Conservation (phyloP, 257 asterid genomes). For the Fraxinus americana region DNA sequence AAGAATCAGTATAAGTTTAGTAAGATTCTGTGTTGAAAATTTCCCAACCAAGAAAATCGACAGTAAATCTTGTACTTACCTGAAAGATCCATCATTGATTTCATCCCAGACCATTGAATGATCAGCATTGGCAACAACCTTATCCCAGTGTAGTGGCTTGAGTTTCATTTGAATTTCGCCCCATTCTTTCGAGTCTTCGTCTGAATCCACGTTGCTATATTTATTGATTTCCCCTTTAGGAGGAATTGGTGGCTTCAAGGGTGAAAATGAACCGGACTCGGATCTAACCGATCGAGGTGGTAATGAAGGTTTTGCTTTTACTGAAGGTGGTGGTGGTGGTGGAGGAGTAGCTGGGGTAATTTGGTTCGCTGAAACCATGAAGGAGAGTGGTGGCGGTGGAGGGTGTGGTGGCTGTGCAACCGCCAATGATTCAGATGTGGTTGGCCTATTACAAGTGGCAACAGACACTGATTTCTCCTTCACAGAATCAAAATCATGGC, state of each 20-base stretch:
- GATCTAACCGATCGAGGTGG: conserved; percentile 41
- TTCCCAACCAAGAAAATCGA: neutral
- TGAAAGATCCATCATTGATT: conserved; percentile 74
- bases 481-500: conserved; percentile 24
- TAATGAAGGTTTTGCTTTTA: conserved; percentile 20
- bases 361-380: neutral
- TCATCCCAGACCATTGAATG: conserved; percentile 94
- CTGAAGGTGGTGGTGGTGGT: conserved; percentile 16
- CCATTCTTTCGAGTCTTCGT: conserved; percentile 22
- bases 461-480: conserved; percentile 11
- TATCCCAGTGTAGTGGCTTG: conserved; percentile 90
- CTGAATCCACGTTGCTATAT: conserved; percentile 1
- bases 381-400: neutral
- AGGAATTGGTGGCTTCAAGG: conserved; percentile 48
- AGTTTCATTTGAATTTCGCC: conserved; percentile 42
- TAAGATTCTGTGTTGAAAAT: neutral
- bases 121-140: conserved; percentile 66
- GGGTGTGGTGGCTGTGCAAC: conserved; percentile 7
- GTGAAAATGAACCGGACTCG: conserved; percentile 17
- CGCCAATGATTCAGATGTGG: neutral
- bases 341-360: no score
- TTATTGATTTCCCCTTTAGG: conserved; percentile 31
- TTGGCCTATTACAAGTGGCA: neutral
- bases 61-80: conserved; percentile 38
- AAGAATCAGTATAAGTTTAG: neutral